Evolutionary conservation across 306 rosid genomes (phyloP).

Genomic region (Glycyrrhiza uralensis): DNA sequence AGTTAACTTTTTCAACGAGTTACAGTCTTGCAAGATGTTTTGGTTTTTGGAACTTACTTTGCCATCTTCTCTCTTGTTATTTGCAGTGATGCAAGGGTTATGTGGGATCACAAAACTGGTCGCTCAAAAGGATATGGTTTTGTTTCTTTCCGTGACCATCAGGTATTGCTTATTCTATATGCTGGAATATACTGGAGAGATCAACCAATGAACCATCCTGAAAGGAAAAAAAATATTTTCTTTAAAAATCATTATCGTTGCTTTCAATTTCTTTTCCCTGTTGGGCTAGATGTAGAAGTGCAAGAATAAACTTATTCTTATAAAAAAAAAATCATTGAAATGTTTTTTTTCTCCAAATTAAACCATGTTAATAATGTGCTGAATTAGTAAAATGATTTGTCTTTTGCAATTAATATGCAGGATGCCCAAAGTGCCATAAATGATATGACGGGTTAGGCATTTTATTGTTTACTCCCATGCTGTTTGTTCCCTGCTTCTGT

Average conservation of each 20-base stretch:
- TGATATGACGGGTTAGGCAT: slow-evolving; percentile 59
- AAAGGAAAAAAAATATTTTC: not conserved
- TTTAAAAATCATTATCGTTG: not conserved
- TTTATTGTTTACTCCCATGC: slow-evolving; percentile 1
- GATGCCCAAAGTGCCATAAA: slow-evolving; percentile 63
- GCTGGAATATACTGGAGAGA: slow-evolving; percentile 9
- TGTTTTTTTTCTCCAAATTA: not conserved
- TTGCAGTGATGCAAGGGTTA: slow-evolving; percentile 63
- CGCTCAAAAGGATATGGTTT: slow-evolving; percentile 68
- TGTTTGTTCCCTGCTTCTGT: not conserved
- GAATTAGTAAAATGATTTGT: slow-evolving; percentile 18
- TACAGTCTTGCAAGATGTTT: slow-evolving; percentile 19
- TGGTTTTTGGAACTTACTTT: slow-evolving; percentile 32
- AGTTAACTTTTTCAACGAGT: slow-evolving; percentile 10
- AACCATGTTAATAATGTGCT: not conserved
- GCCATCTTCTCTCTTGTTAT: slow-evolving; percentile 16
- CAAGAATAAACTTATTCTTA: not conserved
- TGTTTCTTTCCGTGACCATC: slow-evolving; percentile 64
- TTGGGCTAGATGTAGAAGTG: not conserved
- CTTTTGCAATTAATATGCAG: slow-evolving; percentile 44
- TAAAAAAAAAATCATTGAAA: not conserved
- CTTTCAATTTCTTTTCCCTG: not conserved
- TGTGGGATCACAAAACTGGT: slow-evolving; percentile 75
- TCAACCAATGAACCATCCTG: not conserved
- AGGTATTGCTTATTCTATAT: slow-evolving; percentile 45